Evolutionary conservation across 2,329 filamentous ascomycete genomes (phyloP).

Genomic region (Incumbomyces delicatus): DNA sequence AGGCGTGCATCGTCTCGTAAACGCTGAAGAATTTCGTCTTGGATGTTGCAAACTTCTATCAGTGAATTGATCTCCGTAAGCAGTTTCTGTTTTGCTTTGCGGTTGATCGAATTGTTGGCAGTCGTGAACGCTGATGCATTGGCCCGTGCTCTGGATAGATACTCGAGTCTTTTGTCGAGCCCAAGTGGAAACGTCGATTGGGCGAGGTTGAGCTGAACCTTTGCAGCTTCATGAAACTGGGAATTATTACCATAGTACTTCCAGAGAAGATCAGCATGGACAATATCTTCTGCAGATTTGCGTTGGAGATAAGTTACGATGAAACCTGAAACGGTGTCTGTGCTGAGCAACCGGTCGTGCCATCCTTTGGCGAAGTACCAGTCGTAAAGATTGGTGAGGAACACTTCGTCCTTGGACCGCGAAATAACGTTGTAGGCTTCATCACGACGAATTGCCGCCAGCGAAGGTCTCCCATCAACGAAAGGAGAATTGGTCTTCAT

Average conservation of each 20-base stretch:
- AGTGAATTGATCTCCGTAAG: slow-evolving; percentile 76
- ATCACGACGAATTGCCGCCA: slow-evolving; percentile 65
- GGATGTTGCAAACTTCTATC: slow-evolving; percentile 87
- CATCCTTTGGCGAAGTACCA: slow-evolving; percentile 87
- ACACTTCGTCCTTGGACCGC: slow-evolving; percentile 79
- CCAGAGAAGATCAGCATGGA: slow-evolving; percentile 84
- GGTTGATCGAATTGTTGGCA: slow-evolving; percentile 64
- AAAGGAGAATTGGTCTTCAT: slow-evolving; percentile 59
- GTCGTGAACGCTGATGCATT: slow-evolving; percentile 78
- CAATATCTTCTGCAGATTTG: slow-evolving; percentile 59
- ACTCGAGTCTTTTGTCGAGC: slow-evolving; percentile 78
- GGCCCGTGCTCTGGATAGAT: slow-evolving; percentile 81
- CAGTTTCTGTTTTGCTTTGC: slow-evolving; percentile 74
- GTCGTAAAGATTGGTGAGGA: slow-evolving; percentile 92
- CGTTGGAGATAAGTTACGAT: slow-evolving; percentile 78
- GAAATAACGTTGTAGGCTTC: slow-evolving; percentile 91
- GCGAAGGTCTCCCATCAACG: slow-evolving; percentile 66
- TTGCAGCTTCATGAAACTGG: slow-evolving; percentile 75
- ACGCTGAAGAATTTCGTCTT: slow-evolving; percentile 78
- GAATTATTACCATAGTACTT: slow-evolving; percentile 80
- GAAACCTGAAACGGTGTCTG: slow-evolving; percentile 59
- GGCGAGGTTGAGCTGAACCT: slow-evolving; percentile 74
- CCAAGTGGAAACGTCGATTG: slow-evolving; percentile 69
- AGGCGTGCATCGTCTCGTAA: slow-evolving; percentile 65
- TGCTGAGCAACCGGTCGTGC: slow-evolving; percentile 74